phyloP scores from a whole-genome alignment of 257 asterid genomes.

The Haberlea rhodopensis region DNA sequence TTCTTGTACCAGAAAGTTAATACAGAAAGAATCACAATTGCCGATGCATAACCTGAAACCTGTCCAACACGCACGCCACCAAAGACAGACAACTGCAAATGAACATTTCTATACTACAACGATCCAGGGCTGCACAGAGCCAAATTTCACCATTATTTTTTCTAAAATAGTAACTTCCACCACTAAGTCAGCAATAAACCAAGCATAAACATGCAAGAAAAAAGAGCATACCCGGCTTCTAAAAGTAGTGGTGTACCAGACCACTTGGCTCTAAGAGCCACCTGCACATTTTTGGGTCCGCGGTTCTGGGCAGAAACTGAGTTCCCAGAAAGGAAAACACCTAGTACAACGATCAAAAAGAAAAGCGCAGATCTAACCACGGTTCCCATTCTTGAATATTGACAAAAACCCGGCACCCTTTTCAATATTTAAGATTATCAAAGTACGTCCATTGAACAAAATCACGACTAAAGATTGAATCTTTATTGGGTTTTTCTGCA shows the following conservation, averaged over 20 bases:
- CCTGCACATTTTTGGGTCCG: slow-evolving; percentile 91
- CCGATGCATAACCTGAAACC: slow-evolving; percentile 16
- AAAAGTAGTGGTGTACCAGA: slow-evolving; percentile 83
- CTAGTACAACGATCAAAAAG: slow-evolving; percentile 37
- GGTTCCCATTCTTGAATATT: slow-evolving; percentile 51
- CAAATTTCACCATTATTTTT: no score
- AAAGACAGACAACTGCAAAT: slow-evolving; percentile 2
- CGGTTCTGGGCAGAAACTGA: slow-evolving; percentile 54
- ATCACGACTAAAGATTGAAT: slow-evolving; percentile 20
- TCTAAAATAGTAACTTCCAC: not conserved
- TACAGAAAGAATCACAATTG: slow-evolving; percentile 7
- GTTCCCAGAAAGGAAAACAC: slow-evolving; percentile 36
- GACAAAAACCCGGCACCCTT: slow-evolving; percentile 29
- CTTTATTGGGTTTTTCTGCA: not conserved
- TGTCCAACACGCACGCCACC: slow-evolving; percentile 2
- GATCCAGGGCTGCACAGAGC: not conserved
- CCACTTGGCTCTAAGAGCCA: slow-evolving; percentile 97
- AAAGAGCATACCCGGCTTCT: slow-evolving; percentile 81
- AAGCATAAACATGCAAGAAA: not conserved
- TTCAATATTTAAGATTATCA: slow-evolving; percentile 30
- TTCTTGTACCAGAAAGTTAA: not conserved
- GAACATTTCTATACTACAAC: not conserved
- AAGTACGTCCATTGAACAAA: slow-evolving; percentile 30
- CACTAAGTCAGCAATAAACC: no score
- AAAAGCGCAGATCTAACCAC: slow-evolving; percentile 62